These are phyloP conservation scores for Coemansia sp. DNA, from an alignment of 371 early-diverging fungal genomes.

Conservation along the genomic window DNA sequence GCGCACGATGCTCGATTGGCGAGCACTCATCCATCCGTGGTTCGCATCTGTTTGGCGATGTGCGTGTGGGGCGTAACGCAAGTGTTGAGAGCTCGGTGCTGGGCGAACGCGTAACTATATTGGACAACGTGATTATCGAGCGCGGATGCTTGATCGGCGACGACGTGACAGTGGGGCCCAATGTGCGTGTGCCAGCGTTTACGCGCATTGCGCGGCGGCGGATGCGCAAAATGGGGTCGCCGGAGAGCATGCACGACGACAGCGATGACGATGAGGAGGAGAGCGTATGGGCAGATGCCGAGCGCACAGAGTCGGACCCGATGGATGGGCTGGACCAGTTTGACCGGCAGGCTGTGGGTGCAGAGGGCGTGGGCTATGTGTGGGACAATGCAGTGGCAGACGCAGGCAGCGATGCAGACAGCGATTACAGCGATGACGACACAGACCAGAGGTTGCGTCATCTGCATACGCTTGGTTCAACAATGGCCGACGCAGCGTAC, in stretches of 20 bases:
- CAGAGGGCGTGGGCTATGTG: slow-evolving; percentile 34
- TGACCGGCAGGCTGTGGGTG: slow-evolving; percentile 13
- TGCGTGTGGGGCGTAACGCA: slow-evolving; percentile 66
- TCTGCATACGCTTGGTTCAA: slow-evolving; percentile 40
- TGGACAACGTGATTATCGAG: slow-evolving; percentile 63
- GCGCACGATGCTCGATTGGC: slow-evolving; percentile 78
- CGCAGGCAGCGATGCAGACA: slow-evolving; percentile 30
- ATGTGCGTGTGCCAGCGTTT: slow-evolving; percentile 64
- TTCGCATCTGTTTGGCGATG: slow-evolving; percentile 82
- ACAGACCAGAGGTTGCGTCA: slow-evolving; percentile 43
- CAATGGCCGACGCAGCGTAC: slow-evolving; percentile 5
- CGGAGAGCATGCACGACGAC: slow-evolving; percentile 6
- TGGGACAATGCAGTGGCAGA: slow-evolving; percentile 7
- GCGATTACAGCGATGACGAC: slow-evolving; percentile 40
- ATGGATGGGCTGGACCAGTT: slow-evolving; percentile 12
- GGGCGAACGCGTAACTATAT: slow-evolving; percentile 66
- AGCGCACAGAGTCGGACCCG: background rate
- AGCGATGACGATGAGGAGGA: slow-evolving; percentile 7
- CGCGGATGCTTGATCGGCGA: slow-evolving; percentile 67
- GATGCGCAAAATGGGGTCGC: slow-evolving; percentile 49
- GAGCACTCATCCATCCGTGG: slow-evolving; percentile 73
- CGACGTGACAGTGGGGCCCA: slow-evolving; percentile 75
- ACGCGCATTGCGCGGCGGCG: slow-evolving; percentile 64
- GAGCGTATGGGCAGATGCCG: background rate
- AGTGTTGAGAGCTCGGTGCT: slow-evolving; percentile 67